Base-by-base conservation (phyloP, 2,329 filamentous ascomycete genomes). In the Blumeria graminis region DNA sequence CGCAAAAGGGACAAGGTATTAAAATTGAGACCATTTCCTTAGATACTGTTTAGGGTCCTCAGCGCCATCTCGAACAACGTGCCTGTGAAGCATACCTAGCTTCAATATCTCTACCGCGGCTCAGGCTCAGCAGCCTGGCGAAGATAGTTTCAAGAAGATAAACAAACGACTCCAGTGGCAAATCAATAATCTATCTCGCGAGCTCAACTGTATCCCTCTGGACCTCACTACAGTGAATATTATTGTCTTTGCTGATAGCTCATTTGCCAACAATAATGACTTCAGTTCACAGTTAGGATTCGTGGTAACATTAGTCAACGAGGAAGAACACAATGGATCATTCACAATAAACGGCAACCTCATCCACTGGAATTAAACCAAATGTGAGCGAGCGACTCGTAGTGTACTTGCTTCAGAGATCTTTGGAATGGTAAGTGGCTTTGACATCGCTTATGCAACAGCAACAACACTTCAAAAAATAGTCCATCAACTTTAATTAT, bases 371-470 rank as follows among this genome's bases (percentile, higher is more conserved):
- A 46, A 13, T 34, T 56, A 28, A 33, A 46, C 28, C 28, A 48
- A 56, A 35, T 56, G 39, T 35, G 58, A 56, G 28, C 32, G 50
- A 35, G 33, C 38, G 28, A 53, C 50, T 6, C 32, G 32, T 10
- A 53, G 33, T 16, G 32, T 53, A 36, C 14, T 53, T 7, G 33
- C 33, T n/a, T 53, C 33, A 36, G 50, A 53, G 28, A 18, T 62
- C 9, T 60, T 57, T 28, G 50, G 34, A 0, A 58, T 60, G 50
- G 45, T 58, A 8, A 4, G 3, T 8, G 56, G 57, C 13, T 32
- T 58, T 14, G 54, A 60, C 43, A 56, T 57, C 7, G 53, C 6
- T 8, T 34, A 22, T 7, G 55, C 56, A 3, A 28, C 57, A 34
- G 22, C 28, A 9, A 48, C 48, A 16, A 60, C 36, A 10, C 16